phyloP scores from a whole-genome alignment of 108 stramenopile genomes.

The Fistulifera solaris region DNA sequence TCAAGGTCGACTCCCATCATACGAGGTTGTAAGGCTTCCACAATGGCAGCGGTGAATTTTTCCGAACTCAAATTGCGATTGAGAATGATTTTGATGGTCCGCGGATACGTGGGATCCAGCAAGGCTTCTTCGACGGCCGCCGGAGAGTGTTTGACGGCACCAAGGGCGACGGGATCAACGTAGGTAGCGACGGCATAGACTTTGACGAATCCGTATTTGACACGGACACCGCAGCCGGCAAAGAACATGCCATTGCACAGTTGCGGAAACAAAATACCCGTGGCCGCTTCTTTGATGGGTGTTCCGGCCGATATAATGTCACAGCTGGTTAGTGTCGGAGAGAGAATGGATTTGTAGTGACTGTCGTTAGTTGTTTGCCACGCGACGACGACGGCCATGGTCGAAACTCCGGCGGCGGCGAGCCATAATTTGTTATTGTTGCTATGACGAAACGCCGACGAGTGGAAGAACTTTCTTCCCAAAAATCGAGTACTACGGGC shows the following conservation, averaged over 20 bases:
- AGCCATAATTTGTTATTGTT: too few species aligned
- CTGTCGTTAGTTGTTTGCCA: too few species aligned
- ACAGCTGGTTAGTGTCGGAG: neutral
- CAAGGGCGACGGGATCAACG: slow-evolving; percentile 71
- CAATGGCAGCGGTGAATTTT: slow-evolving; percentile 79
- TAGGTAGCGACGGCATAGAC: slow-evolving; percentile 87
- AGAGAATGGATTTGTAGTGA: too few species aligned
- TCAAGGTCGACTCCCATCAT: slow-evolving; percentile 77
- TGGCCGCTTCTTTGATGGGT: slow-evolving; percentile 55
- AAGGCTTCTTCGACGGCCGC: slow-evolving; percentile 57
- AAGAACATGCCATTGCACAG: slow-evolving; percentile 68
- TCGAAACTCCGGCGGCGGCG: too few species aligned
- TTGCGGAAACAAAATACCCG: slow-evolving; percentile 72
- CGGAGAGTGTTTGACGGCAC: slow-evolving; percentile 45
- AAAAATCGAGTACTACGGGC: too few species aligned
- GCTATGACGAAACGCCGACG: too few species aligned
- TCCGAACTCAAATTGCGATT: slow-evolving; percentile 71
- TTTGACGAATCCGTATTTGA: slow-evolving; percentile 86
- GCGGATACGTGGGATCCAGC: slow-evolving; percentile 67
- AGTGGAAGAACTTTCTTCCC: too few species aligned
- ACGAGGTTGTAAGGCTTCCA: slow-evolving; percentile 76
- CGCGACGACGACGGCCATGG: too few species aligned
- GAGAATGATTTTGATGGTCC: slow-evolving; percentile 86
- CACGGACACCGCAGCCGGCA: slow-evolving; percentile 73
- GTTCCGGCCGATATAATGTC: slow-evolving; percentile 48